phyloP scores from a whole-genome alignment of 257 asterid species.

The Solanum etuberosum region DNA sequence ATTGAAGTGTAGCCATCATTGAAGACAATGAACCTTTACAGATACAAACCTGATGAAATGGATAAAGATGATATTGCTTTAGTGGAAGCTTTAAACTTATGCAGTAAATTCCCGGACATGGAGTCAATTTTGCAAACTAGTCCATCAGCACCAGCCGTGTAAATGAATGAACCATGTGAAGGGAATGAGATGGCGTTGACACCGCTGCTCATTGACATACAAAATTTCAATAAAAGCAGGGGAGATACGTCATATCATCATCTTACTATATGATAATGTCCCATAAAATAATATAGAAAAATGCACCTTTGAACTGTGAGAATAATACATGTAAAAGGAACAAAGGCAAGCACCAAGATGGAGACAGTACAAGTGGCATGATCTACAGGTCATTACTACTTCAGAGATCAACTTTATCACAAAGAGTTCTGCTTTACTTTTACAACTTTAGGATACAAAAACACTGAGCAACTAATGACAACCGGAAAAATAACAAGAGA shows the following conservation, averaged over 20 bases:
- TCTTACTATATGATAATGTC: not conserved
- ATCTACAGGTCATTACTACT: not conserved
- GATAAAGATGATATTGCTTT: slow-evolving; percentile 64
- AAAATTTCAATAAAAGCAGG: not conserved
- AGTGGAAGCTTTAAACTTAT: slow-evolving; percentile 62
- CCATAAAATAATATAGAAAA: not conserved
- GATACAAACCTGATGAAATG: slow-evolving; percentile 60
- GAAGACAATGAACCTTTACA: not conserved
- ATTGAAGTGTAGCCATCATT: not conserved
- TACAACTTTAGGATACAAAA: not conserved
- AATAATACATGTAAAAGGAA: not conserved
- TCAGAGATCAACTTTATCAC: not conserved
- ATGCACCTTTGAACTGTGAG: not conserved
- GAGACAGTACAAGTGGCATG: not conserved
- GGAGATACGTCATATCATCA: not conserved
- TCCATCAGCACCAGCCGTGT: slow-evolving; percentile 83
- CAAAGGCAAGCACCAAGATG: not conserved
- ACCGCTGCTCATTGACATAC: slow-evolving; percentile 45
- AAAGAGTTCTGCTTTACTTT: not conserved
- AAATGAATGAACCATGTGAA: slow-evolving; percentile 47
- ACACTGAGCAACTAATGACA: not conserved
- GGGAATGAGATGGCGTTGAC: slow-evolving; percentile 69
- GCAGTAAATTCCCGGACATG: slow-evolving; percentile 54
- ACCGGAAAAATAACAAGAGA: not conserved
- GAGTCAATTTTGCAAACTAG: slow-evolving; percentile 74